A percentile compares a stretch with the other conserved stretches of the same genome.
Evolutionary conservation across 495 filamentous ascomycete species (phyloP).

Genomic region (Xylaria venustula): DNA sequence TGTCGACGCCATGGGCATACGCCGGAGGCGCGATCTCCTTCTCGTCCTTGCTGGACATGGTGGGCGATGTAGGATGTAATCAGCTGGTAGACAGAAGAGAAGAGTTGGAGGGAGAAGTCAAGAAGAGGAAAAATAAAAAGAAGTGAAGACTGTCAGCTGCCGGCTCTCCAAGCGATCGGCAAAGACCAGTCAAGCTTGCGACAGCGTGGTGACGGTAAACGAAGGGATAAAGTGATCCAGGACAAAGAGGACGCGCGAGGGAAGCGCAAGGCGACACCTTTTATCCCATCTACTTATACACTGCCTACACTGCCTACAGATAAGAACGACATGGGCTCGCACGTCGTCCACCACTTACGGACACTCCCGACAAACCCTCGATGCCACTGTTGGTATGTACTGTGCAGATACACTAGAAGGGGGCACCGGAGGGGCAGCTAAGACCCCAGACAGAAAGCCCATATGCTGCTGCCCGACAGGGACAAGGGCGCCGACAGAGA

Average conservation of each 20-base stretch:
- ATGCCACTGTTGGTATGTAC: background rate
- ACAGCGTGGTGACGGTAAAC: background rate
- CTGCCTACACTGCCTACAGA: background rate
- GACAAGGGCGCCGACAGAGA: background rate
- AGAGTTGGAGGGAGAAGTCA: background rate
- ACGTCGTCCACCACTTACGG: background rate
- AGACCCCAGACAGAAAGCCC: background rate
- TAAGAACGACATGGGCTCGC: background rate
- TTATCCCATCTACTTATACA: constrained; percentile 8
- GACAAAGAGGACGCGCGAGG: constrained; percentile 4
- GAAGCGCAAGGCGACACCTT: background rate
- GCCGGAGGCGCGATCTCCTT: constrained; percentile 23
- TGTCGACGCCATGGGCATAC: constrained; percentile 11
- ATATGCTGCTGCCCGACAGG: background rate
- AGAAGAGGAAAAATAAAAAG: background rate
- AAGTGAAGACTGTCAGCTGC: background rate
- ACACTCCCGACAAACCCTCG: background rate
- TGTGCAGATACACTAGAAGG: background rate
- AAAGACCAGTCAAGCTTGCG: background rate
- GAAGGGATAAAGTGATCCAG: constrained; percentile 2
- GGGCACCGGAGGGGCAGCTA: background rate
- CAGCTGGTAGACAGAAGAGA: background rate
- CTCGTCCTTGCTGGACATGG: constrained; percentile 25
- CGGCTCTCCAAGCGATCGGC: background rate
- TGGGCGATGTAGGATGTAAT: background rate